Evolutionary conservation across 2,329 filamentous ascomycete species (phyloP), one percentile per base, ranked within the genome.

Genomic region (Penicillium corylophilum): DNA sequence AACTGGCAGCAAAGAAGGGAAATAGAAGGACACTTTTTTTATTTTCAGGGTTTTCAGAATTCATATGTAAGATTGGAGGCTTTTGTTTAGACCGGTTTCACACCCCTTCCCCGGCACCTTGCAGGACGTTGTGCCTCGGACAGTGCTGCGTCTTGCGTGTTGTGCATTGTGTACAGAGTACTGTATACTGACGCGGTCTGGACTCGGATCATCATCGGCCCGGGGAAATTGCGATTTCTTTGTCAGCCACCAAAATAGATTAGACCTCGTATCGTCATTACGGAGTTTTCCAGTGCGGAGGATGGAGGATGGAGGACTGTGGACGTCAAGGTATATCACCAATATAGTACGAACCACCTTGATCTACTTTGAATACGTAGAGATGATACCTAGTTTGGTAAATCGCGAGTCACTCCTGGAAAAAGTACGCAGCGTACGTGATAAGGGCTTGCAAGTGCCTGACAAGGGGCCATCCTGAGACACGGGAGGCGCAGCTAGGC

Each of bases 121-220:
- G 48, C 48, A 45, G 15, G 10, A 41, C 35, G 33, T 36, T 9
- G 33, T 38, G 18, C 10, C 16, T 38, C 16, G 36, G 18, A 39
- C 12, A 35, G 31, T 9, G 31, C 6, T 33, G 31, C n/a, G 31
- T 35, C 3, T 7, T 35, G 31, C 18, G 31, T 7, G 29, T n/a
- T n/a, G n/a, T n/a, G n/a, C n/a, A n/a, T n/a, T n/a, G n/a, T n/a
- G n/a, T n/a, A n/a, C n/a, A n/a, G n/a, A n/a, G 29, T 35, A 6
- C 18, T 26, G 38, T 4, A 15, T 22, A 23, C 28, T 28, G 39
- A 43, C 24, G 15, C n/a, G 48, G 55, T 57, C 55, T 57, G 39
- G 55, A 50, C 50, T 53, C 53, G 55, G 55, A 57, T 46, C 16
- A 55, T 26, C 8, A 15, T 51, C 50, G 53, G 50, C 5, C 55